A percentile compares a stretch with the other conserved stretches of the same genome.
These are phyloP conservation scores for Chlamydomonas reinhardtii DNA, from an alignment of 163 green algal species.

Conservation along the genomic window DNA sequence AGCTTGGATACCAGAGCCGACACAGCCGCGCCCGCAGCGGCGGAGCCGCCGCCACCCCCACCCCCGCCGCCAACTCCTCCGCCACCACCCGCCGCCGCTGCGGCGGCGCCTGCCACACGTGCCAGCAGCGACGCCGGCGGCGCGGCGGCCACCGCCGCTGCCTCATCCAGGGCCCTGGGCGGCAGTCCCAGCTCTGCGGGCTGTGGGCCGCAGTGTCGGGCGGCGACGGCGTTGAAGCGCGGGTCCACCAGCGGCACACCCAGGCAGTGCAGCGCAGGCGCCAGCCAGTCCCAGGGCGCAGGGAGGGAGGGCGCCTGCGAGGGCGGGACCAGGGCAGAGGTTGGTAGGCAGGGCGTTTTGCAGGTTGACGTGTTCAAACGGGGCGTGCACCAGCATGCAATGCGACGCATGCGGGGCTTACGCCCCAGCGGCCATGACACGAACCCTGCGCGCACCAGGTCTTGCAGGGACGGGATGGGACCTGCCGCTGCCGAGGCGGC, in stretches of 20 bases:
- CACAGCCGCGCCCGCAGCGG: slow-evolving; percentile 5
- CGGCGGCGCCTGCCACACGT: neutral
- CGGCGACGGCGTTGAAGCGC: neutral
- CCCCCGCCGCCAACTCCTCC: neutral
- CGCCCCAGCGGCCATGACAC: too few species aligned
- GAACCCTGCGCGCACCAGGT: neutral
- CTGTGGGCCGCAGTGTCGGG: slow-evolving; percentile 15
- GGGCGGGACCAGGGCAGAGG: neutral
- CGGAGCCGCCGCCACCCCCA: neutral
- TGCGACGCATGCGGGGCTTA: too few species aligned
- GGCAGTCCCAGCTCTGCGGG: neutral
- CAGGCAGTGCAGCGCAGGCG: slow-evolving; percentile 36
- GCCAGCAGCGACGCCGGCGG: neutral
- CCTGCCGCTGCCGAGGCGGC: neutral
- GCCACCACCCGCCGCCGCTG: neutral
- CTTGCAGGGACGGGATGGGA: neutral
- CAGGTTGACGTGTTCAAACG: too few species aligned
- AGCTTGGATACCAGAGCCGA: slow-evolving; percentile 17
- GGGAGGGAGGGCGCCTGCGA: slow-evolving; percentile 27
- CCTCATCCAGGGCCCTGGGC: neutral
- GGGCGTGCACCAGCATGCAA: too few species aligned
- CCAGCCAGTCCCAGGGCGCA: slow-evolving; percentile 34
- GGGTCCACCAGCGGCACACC: slow-evolving; percentile 56
- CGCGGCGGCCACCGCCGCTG: neutral
- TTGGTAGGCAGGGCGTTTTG: too few species aligned